phyloP scores from a whole-genome alignment of 768 basidiomycete species.

The Holtermanniella nyarrowii region DNA sequence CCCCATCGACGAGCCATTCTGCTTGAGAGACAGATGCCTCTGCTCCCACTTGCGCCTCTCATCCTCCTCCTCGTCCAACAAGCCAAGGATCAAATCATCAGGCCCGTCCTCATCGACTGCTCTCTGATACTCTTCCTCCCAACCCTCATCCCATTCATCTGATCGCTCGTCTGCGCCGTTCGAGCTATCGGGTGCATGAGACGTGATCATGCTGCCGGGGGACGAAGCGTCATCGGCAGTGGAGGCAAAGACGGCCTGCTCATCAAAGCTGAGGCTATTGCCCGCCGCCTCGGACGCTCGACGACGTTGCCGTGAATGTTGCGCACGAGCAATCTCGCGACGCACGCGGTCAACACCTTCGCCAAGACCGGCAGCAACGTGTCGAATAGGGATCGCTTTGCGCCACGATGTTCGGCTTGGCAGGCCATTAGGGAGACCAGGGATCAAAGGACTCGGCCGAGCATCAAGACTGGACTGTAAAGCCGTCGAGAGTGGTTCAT shows the following conservation, averaged over 20 bases:
- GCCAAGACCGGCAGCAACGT: slow-evolving; percentile 21
- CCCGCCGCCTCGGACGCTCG: slow-evolving; percentile 9
- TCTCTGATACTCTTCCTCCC: slow-evolving; percentile 33
- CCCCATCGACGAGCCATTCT: too few relatives aligned
- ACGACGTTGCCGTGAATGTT: slow-evolving; percentile 11
- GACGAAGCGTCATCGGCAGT: slow-evolving; percentile 11
- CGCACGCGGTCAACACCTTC: slow-evolving; percentile 25
- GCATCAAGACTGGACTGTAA: slow-evolving; percentile 55
- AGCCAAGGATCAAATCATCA: slow-evolving; percentile 37
- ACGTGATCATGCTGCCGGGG: slow-evolving; percentile 10
- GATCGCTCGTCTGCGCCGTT: slow-evolving; percentile 3
- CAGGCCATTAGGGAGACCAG: slow-evolving; percentile 69
- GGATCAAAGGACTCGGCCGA: slow-evolving; percentile 47
- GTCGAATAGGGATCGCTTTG: slow-evolving; percentile 21
- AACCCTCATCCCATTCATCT: slow-evolving; percentile 23
- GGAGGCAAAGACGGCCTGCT: slow-evolving; percentile 24
- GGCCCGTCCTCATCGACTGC: slow-evolving; percentile 38
- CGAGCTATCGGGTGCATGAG: slow-evolving; percentile 9
- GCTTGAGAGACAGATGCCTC: too few relatives aligned
- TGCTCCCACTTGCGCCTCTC: slow-evolving; percentile 19
- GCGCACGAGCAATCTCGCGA: slow-evolving; percentile 26
- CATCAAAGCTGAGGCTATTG: slow-evolving; percentile 25
- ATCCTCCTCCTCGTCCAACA: slow-evolving; percentile 39
- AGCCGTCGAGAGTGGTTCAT: slow-evolving; percentile 67
- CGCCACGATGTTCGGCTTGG: slow-evolving; percentile 12